These are phyloP conservation scores for Corymbia maculata DNA, from an alignment of 345 rosid genomes.

Conservation along the genomic window DNA sequence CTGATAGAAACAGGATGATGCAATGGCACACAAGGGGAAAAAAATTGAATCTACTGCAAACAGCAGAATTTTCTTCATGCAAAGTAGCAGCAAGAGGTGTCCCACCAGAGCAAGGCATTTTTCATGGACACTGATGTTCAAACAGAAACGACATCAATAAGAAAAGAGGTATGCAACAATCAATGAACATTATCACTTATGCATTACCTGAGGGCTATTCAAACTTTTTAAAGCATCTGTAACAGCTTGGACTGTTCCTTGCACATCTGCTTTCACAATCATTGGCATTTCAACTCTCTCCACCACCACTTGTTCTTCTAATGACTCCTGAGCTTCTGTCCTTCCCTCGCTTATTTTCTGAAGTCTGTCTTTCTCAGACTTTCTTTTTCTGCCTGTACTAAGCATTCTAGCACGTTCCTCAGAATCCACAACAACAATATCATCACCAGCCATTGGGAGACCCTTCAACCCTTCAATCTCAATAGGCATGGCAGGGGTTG, in stretches of 20 bases:
- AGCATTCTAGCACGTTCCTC: conserved; percentile 96
- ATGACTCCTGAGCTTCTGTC: conserved; percentile 20
- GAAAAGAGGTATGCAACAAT: background rate
- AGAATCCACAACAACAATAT: conserved; percentile 78
- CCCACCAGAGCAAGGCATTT: background rate
- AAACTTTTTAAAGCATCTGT: conserved; percentile 79
- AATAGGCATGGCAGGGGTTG: conserved; percentile 81
- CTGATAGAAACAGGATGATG: background rate
- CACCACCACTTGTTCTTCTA: conserved; percentile 36
- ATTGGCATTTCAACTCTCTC: conserved; percentile 65
- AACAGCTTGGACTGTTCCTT: conserved; percentile 96
- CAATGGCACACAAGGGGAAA: background rate
- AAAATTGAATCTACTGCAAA: background rate
- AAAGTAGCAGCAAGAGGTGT: background rate
- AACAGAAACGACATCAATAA: background rate
- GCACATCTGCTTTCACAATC: conserved; percentile 90
- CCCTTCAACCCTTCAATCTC: conserved; percentile 95
- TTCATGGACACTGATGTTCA: background rate
- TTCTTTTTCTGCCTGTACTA: conserved; percentile 75
- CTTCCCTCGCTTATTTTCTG: conserved; percentile 51
- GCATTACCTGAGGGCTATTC: conserved; percentile 79
- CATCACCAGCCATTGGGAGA: conserved; percentile 96
- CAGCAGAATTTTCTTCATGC: background rate
- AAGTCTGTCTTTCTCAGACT: conserved; percentile 62
- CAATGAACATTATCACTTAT: background rate